phyloP scores from a whole-genome alignment of 805 yeast species.

The Yarrowia porcina region DNA sequence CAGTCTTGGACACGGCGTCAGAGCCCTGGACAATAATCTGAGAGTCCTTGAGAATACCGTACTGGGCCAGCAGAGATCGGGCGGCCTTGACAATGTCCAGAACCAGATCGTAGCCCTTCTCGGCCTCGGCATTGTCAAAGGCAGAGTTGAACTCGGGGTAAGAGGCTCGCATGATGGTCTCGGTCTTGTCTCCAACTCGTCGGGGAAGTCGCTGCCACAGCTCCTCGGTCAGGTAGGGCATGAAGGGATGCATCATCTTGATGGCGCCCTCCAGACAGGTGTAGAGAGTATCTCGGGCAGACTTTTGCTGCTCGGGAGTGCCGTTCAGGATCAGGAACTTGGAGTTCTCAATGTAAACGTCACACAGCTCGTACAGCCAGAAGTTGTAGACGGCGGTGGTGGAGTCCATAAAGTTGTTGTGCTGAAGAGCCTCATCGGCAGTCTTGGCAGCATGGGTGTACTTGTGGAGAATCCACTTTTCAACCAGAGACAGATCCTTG shows the following conservation, averaged over 20 bases:
- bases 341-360: conserved; percentile 96
- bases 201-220: conserved; percentile 98
- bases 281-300: conserved; percentile 93
- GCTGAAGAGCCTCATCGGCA: conserved; percentile 65
- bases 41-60: conserved; percentile 82
- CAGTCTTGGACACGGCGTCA: conserved; percentile 49
- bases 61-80: conserved; percentile 88
- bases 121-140: conserved; percentile 63
- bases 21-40: conserved; percentile 76
- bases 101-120: conserved; percentile 74
- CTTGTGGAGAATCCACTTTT: conserved; percentile 93
- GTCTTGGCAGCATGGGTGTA: conserved; percentile 65
- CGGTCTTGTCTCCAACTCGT: conserved; percentile 65
- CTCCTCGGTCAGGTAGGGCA: conserved; percentile 97
- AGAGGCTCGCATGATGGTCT: conserved; percentile 70
- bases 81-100: conserved; percentile 85
- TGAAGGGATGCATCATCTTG: conserved; percentile 92
- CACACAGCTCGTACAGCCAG: conserved; percentile 95
- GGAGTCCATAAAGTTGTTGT: conserved; percentile 83
- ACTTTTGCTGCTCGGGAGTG: conserved; percentile 71
- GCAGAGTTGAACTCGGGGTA: conserved; percentile 67
- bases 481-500: conserved; percentile 87
- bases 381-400: conserved; percentile 85
- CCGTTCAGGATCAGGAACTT: conserved; percentile 92
- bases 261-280: conserved; percentile 89